Evolutionary conservation across 495 filamentous ascomycete species (phyloP), one percentile per base, ranked within the genome.

Genomic region (Podospora australis): DNA sequence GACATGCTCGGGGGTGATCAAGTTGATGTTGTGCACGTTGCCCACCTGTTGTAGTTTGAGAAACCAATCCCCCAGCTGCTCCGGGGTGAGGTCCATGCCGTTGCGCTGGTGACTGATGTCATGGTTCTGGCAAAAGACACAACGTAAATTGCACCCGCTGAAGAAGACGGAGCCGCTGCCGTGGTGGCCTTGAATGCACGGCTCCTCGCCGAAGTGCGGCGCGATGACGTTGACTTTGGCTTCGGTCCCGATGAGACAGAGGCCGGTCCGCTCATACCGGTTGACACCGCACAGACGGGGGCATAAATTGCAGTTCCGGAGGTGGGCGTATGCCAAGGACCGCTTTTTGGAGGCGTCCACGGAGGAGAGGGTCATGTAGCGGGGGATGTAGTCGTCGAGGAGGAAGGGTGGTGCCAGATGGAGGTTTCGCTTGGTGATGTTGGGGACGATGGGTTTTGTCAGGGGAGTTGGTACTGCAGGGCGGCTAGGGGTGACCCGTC

Each of bases 101-200:
- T 84, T 85, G 6, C 79, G 70, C 56, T 81, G 76, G 52, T 90
- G 86, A 1, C 84, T 74, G 29, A 90, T 90, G 39, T 87, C 85
- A 63, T 88, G 77, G 66, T 90, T 90, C 61, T 90, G 86, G 62
- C 86, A 91, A 58, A 90, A 90, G 0, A 87, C 82, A 60, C 86
- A 89, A 13, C 84, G 77, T 28, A 88, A 60, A 62, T 86, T 88
- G 57, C 84, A 89, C 10, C 80, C 81, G 23, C 72, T 61, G 59
- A 89, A 88, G 70, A 89, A 90, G 41, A 89, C 83, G 6, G 80
- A 74, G 32, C 86, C 86, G 49, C 77, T 83, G 8, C 86, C 86
- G 58, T 84, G 74, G 55, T 82, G 81, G 16, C 85, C 86, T 60
- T 88, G 84, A 28, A 89, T 80, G 59, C 84, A 88, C 0, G 52